Evolutionary conservation across 2,329 filamentous ascomycete species (phyloP).

Genomic region (Xylariaceae sp.): DNA sequence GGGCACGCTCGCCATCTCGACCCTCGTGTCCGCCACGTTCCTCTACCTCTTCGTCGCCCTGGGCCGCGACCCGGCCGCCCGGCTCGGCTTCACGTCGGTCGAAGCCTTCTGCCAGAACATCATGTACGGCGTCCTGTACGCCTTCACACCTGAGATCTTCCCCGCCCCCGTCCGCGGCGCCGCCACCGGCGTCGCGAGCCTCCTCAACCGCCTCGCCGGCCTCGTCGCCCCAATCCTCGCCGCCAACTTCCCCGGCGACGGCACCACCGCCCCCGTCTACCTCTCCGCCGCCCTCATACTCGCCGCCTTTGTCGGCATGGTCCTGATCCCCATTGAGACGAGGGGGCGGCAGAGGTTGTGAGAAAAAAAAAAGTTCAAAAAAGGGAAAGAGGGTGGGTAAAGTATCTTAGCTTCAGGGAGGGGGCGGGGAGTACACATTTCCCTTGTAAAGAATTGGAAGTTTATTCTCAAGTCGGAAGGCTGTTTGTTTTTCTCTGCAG

Average conservation of each 20-base stretch:
- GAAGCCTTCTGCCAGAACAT: slow-evolving; percentile 70
- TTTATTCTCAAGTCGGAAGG: no score
- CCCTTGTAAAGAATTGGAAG: no score
- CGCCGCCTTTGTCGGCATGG: slow-evolving; percentile 54
- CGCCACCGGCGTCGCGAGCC: slow-evolving; percentile 66
- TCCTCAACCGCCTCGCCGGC: slow-evolving; percentile 63
- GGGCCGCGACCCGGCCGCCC: slow-evolving; percentile 49
- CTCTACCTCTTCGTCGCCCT: slow-evolving; percentile 62
- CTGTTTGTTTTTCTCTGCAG: no score
- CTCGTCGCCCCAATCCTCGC: slow-evolving; percentile 65
- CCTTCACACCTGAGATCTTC: slow-evolving; percentile 73
- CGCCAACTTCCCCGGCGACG: slow-evolving; percentile 52
- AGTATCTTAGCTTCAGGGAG: no score
- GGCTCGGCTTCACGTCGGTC: slow-evolving; percentile 61
- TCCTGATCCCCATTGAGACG: slow-evolving; percentile 58
- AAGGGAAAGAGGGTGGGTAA: no score
- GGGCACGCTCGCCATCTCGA: slow-evolving; percentile 64
- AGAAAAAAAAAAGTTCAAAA: no score
- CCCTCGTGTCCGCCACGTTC: slow-evolving; percentile 61
- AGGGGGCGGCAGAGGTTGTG: slow-evolving; percentile 53
- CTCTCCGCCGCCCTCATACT: slow-evolving; percentile 52
- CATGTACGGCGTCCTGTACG: slow-evolving; percentile 72
- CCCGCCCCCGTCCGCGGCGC: slow-evolving; percentile 66
- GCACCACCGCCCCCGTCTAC: slow-evolving; percentile 52
- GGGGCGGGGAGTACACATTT: no score